Conservation (phyloP, 805 yeast genomes). For the Kluyveromyces nonfermentans region DNA sequence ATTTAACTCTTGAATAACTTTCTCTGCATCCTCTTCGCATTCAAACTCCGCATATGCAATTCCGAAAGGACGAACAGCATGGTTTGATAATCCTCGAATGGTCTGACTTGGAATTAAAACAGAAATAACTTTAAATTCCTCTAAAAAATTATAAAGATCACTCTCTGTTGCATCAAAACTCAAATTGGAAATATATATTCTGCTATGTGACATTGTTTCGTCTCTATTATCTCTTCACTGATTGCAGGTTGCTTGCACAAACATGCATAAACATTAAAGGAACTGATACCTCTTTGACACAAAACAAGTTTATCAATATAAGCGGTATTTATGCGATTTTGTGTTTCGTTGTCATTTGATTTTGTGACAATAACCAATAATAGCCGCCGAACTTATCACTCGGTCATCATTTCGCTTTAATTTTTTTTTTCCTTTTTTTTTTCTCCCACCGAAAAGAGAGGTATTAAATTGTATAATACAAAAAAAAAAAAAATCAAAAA, state of each 20-base stretch:
- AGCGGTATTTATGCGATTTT: too few species aligned
- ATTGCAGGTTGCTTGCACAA: not conserved
- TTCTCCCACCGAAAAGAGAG: too few species aligned
- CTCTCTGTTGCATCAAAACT: constrained; percentile 43
- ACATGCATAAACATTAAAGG: not conserved
- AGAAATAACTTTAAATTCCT: constrained; percentile 33
- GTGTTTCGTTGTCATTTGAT: too few species aligned
- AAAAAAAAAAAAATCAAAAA: too few species aligned
- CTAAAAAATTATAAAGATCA: constrained; percentile 38
- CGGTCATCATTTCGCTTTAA: too few species aligned
- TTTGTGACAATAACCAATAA: too few species aligned
- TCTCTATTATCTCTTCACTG: not conserved
- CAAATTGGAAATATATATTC: constrained; percentile 48
- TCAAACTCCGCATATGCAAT: constrained; percentile 79
- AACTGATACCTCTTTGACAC: too few species aligned
- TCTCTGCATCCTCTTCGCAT: constrained; percentile 49
- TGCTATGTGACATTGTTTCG: constrained; percentile 8
- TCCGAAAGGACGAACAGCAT: constrained; percentile 44
- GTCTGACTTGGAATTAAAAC: constrained; percentile 49
- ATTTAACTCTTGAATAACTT: constrained; percentile 55
- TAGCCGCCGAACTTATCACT: too few species aligned
- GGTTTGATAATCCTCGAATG: constrained; percentile 35
- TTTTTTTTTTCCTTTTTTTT: too few species aligned
- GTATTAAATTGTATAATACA: too few species aligned
- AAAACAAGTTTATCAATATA: too few species aligned